Evolutionary conservation across 495 filamentous ascomycete genomes (phyloP), one percentile per base, ranked within the genome.

Genomic region (Xylaria venustula): DNA sequence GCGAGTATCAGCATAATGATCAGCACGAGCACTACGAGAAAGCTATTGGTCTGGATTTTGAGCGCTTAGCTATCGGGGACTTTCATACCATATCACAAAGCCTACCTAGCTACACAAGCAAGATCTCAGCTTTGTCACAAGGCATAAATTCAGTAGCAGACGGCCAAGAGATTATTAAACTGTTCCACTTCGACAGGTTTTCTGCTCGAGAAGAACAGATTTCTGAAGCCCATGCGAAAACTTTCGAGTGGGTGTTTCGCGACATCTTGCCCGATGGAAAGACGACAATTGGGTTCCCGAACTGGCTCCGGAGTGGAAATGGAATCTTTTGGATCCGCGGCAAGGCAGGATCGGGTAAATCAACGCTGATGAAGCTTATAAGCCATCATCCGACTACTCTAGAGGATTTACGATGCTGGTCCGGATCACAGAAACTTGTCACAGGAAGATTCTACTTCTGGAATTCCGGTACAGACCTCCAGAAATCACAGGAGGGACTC

Each of bases 381-480:
- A 34, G 26, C 17, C 26, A 58, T 26, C 64, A 73, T 48, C 1
- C 28, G 3, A 44, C 17, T 9, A 70, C 65, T 23, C 0, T 42
- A 46, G 32, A 60, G 47, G 34, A 34, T 14, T 63, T 72, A 32
- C 48, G 34, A 2, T 8, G 14, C 0, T 78, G 73, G 75, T 66
- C 71, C 28, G 69, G 53, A 0, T 32, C 2, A 3, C 46, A 61
- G 5, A 55, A 53, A 7, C 41, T 76, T 11, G 28, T 74, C 5
- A 54, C 46, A 60, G 73, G 57, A 7, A 62, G 61, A 17, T 80
- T 74, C 55, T 83, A 76, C 62, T 83, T 82, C 63, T 83, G 78
- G 76, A 69, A 60, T 36, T 40, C 71, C 3, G 79, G 79, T 0
- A 70, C 45, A 1, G 26, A 26, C 2, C 30, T 77, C 19, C 75